Conservation (phyloP, 257 asterid species). For the Penstemon newberryi region DNA sequence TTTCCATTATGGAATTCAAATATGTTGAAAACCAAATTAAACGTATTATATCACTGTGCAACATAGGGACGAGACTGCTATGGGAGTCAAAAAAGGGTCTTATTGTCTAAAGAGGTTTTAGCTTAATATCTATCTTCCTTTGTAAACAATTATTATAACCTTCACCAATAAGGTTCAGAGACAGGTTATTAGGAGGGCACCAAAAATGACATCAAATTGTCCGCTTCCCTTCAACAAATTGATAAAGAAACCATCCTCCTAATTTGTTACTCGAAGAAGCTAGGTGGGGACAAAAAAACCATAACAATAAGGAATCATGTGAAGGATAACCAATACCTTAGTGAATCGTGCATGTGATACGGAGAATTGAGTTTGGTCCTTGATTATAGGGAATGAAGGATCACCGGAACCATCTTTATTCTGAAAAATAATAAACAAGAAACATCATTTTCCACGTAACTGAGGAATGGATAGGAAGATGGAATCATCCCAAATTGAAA, state of each 20-base stretch:
- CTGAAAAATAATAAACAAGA: constrained; percentile 44
- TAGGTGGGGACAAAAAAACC: constrained; percentile 13
- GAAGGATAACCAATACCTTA: constrained; percentile 55
- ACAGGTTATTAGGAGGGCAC: background rate
- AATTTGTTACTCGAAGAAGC: background rate
- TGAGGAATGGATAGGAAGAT: constrained; percentile 5
- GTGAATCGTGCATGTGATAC: constrained; percentile 95
- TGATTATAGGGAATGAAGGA: constrained; percentile 90
- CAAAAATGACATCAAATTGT: constrained; percentile 11
- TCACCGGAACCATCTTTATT: constrained; percentile 91
- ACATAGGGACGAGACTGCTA: no score
- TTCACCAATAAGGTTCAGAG: background rate
- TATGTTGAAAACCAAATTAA: no score
- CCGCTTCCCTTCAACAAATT: background rate
- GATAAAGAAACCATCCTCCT: constrained; percentile 17
- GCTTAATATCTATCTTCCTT: background rate
- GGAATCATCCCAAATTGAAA: constrained; percentile 21
- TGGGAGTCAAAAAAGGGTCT: no score
- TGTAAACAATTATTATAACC: background rate
- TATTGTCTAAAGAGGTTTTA: no score
- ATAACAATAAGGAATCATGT: background rate
- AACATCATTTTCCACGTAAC: constrained; percentile 1
- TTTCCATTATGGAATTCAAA: no score
- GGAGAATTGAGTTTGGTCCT: constrained; percentile 93
- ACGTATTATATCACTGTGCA: no score